A percentile compares a stretch with the other conserved stretches of the same genome.
Conservation (phyloP, 441 rosid genomes). For the Syzygium malaccense region DNA sequence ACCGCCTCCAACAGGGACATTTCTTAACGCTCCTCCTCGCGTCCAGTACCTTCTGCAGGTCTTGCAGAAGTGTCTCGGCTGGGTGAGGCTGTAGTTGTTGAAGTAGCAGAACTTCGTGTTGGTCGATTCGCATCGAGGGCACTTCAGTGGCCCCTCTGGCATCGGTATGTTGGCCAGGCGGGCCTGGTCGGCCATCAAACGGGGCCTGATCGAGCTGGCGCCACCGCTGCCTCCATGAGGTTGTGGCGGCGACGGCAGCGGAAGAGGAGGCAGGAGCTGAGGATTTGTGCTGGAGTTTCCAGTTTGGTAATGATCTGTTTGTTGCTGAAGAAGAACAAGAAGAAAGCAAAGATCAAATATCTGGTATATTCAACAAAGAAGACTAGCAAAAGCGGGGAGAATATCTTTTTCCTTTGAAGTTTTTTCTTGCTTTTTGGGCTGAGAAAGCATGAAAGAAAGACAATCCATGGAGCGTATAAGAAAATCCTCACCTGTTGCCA, state of each 20-base stretch:
- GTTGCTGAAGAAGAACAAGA: conserved; percentile 27
- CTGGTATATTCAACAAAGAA: conserved; percentile 52
- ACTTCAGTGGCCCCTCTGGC: conserved; percentile 69
- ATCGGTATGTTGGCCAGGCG: conserved; percentile 70
- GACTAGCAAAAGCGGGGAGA: conserved; percentile 22
- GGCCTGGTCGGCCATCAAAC: conserved; percentile 90
- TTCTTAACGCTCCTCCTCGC: conserved; percentile 85
- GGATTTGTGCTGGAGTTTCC: conserved; percentile 15
- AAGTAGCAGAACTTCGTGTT: conserved; percentile 96
- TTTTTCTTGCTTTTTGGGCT: conserved; percentile 23
- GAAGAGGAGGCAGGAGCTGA: conserved; percentile 32
- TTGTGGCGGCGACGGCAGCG: conserved; percentile 29
- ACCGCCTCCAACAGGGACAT: conserved; percentile 90
- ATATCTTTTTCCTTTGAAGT: conserved; percentile 12
- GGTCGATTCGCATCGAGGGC: conserved; percentile 91
- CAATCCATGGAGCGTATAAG: conserved; percentile 1
- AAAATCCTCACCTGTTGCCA: conserved; percentile 76
- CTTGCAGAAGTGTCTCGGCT: conserved; percentile 97
- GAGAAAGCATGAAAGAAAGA: conserved; percentile 7
- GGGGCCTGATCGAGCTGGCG: conserved; percentile 64
- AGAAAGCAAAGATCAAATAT: conserved; percentile 24
- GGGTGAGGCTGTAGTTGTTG: conserved; percentile 92
- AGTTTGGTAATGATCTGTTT: conserved; percentile 24
- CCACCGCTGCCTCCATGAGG: conserved; percentile 48
- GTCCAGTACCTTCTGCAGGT: conserved; percentile 98